phyloP scores from a whole-genome alignment of 192 early-diverging fungal genomes.

The Polychytrium aggregatum region DNA sequence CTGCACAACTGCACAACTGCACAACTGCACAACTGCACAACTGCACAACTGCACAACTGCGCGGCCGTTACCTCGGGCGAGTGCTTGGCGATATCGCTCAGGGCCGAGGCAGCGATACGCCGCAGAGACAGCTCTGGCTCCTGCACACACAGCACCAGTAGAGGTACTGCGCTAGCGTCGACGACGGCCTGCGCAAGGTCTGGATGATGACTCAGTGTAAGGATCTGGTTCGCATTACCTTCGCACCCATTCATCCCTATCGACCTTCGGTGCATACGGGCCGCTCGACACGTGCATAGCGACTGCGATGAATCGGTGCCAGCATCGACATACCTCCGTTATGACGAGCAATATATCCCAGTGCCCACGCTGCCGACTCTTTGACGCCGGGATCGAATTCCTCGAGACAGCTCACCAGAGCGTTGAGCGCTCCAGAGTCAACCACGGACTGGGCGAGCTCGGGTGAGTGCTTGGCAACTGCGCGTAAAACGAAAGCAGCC shows the following conservation, averaged over 20 bases:
- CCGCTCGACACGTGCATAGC: too few relatives aligned
- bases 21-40: too few relatives aligned
- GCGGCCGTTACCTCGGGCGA: slow-evolving; percentile 49
- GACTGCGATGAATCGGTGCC: too few relatives aligned
- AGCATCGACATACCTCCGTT: slow-evolving; percentile 32
- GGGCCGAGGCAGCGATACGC: slow-evolving; percentile 42
- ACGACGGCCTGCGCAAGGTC: slow-evolving; percentile 46
- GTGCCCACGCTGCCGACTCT: slow-evolving; percentile 45
- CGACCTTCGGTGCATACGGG: too few relatives aligned
- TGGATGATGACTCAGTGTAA: slow-evolving; percentile 2
- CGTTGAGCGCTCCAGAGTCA: slow-evolving; percentile 38
- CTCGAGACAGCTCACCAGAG: slow-evolving; percentile 42
- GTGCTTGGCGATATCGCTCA: slow-evolving; percentile 45
- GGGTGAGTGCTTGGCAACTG: slow-evolving; percentile 44
- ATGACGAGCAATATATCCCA: slow-evolving; percentile 50
- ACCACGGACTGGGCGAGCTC: slow-evolving; percentile 41
- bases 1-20: too few relatives aligned
- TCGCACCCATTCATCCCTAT: too few relatives aligned
- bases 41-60: too few relatives aligned
- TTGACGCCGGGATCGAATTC: slow-evolving; percentile 54
- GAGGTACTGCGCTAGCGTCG: slow-evolving; percentile 41
- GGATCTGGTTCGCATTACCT: not conserved
- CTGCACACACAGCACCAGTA: slow-evolving; percentile 44
- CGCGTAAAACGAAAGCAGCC: slow-evolving; percentile 41
- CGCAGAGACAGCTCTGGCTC: slow-evolving; percentile 41